Conservation (phyloP, 2,329 filamentous ascomycete species). For the Penicillium verrucosum region DNA sequence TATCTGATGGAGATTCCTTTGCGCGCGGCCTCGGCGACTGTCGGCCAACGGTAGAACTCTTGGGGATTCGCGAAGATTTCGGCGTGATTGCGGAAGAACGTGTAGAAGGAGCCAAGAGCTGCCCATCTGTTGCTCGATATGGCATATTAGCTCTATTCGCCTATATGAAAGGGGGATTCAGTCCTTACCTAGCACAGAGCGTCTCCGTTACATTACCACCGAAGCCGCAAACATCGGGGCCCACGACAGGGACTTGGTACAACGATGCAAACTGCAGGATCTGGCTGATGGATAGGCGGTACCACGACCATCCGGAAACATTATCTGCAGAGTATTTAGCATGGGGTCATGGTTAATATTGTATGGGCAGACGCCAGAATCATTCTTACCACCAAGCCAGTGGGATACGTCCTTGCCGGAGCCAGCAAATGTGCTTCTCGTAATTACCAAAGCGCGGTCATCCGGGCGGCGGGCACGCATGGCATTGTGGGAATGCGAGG, state of each 20-base stretch:
- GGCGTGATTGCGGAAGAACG: conserved; percentile 74
- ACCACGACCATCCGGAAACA: conserved; percentile 30
- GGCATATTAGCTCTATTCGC: neutral
- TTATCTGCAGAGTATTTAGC: conserved; percentile 7
- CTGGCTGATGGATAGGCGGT: conserved; percentile 56
- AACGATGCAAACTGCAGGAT: conserved; percentile 60
- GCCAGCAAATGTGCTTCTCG: conserved; percentile 71
- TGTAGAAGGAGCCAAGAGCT: conserved; percentile 65
- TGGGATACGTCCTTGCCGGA: conserved; percentile 41
- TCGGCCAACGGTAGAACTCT: conserved; percentile 68
- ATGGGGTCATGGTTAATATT: neutral
- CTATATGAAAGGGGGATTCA: neutral
- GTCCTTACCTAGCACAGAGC: conserved; percentile 59
- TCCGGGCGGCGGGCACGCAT: conserved; percentile 54
- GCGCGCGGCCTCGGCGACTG: conserved; percentile 61
- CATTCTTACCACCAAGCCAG: conserved; percentile 8
- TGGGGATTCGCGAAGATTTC: conserved; percentile 53
- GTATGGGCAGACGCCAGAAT: neutral
- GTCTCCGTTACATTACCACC: conserved; percentile 62
- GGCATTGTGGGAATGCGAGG: conserved; percentile 50
- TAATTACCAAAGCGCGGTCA: conserved; percentile 67
- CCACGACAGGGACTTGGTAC: conserved; percentile 65
- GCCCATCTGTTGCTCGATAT: conserved; percentile 51
- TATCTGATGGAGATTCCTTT: conserved; percentile 72
- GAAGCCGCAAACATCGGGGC: conserved; percentile 74